Evolutionary conservation across 306 rosid genomes (phyloP).

Genomic region (Medicago arabica): DNA sequence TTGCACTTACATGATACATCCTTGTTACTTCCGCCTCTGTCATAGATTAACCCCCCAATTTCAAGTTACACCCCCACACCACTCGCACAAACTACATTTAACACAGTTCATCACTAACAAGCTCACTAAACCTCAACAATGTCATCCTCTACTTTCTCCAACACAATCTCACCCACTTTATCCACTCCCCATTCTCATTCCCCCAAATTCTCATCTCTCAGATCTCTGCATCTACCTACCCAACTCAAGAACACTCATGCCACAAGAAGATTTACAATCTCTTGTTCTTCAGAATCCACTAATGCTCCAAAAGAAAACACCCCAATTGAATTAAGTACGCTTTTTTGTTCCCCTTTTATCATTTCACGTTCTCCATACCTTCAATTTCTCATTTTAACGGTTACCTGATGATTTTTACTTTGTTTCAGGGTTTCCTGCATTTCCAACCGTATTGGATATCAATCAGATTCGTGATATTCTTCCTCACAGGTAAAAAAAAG

Average conservation of each 20-base stretch:
- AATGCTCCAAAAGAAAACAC: constrained; percentile 48
- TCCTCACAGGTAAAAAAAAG: constrained; percentile 73
- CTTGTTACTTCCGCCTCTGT: constrained; percentile 17
- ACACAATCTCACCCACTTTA: constrained; percentile 28
- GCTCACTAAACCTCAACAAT: constrained; percentile 36
- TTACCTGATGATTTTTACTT: neutral
- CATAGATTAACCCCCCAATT: neutral
- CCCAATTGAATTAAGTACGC: constrained; percentile 68
- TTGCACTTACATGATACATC: neutral
- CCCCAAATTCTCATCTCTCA: constrained; percentile 41
- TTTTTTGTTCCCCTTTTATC: neutral
- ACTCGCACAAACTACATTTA: neutral
- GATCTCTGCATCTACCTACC: constrained; percentile 47
- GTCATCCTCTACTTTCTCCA: constrained; percentile 49
- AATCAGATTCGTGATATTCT: constrained; percentile 78
- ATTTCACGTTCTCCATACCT: neutral
- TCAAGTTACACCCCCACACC: neutral
- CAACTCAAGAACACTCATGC: constrained; percentile 23
- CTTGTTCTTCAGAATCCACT: constrained; percentile 49
- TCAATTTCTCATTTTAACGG: neutral
- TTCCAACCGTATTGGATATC: constrained; percentile 78
- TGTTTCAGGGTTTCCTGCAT: constrained; percentile 72
- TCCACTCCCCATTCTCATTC: constrained; percentile 15
- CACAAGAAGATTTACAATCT: constrained; percentile 41
- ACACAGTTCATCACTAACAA: neutral